These are phyloP conservation scores for Cutaneotrichosporon cavernicola DNA, from an alignment of 1,284 basidiomycete genomes.

Conservation along the genomic window DNA sequence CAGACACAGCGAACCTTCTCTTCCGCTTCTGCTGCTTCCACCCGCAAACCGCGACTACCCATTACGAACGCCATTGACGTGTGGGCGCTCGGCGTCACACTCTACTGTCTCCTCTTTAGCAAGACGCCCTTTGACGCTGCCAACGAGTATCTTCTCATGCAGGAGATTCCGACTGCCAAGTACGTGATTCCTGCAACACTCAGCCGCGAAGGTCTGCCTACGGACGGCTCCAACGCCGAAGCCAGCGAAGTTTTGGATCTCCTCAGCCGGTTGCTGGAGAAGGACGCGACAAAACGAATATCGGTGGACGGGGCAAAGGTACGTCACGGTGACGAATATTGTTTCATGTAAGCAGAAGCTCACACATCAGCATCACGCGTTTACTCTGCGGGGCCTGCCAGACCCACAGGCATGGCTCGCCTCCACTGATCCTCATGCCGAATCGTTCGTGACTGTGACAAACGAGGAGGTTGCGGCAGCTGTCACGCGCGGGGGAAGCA, in stretches of 20 bases:
- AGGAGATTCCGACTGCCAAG: constrained; percentile 75
- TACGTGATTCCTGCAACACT: constrained; percentile 71
- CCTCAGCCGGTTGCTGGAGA: constrained; percentile 74
- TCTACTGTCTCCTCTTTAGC: constrained; percentile 93
- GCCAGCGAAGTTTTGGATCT: constrained; percentile 66
- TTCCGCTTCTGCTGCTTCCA: constrained; percentile 29
- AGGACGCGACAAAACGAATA: constrained; percentile 75
- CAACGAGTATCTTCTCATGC: constrained; percentile 78
- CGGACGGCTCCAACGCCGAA: constrained; percentile 52
- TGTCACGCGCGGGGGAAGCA: constrained; percentile 54
- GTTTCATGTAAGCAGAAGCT: not conserved
- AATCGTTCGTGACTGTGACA: constrained; percentile 66
- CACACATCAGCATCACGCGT: constrained; percentile 58
- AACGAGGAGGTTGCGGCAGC: constrained; percentile 78
- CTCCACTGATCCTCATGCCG: constrained; percentile 66
- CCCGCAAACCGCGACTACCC: constrained; percentile 59
- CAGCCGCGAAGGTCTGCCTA: constrained; percentile 68
- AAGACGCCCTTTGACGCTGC: constrained; percentile 67
- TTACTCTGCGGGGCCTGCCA: constrained; percentile 73
- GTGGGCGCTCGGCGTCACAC: constrained; percentile 98
- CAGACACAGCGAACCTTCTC: constrained; percentile 32
- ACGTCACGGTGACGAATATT: constrained; percentile 1
- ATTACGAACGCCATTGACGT: constrained; percentile 96
- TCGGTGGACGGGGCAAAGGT: constrained; percentile 77
- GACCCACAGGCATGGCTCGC: constrained; percentile 75